A percentile compares a stretch with the other conserved stretches of the same genome.
These are phyloP conservation scores for Acer negundo DNA, from an alignment of 345 rosid species.

Conservation along the genomic window DNA sequence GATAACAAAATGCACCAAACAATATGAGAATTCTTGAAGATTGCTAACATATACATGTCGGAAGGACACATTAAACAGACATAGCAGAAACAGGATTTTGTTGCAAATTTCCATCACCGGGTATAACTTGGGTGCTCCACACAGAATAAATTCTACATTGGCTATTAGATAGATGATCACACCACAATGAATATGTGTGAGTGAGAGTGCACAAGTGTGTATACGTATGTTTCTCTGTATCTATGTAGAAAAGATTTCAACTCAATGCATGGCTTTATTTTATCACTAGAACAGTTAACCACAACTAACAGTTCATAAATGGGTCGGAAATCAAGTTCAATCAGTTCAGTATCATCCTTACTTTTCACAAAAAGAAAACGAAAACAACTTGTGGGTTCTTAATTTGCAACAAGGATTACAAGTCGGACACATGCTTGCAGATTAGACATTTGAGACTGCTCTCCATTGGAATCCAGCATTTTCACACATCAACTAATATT, in stretches of 20 bases:
- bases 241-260: neutral
- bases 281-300: too few relatives aligned
- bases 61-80: too few relatives aligned
- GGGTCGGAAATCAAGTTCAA: neutral
- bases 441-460: too few relatives aligned
- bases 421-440: too few relatives aligned
- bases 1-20: neutral
- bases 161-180: neutral
- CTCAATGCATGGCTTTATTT: too few relatives aligned
- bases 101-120: too few relatives aligned
- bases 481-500: too few relatives aligned
- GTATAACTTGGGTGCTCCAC: too few relatives aligned
- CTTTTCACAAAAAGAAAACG: neutral
- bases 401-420: neutral
- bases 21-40: neutral
- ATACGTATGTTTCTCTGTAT: neutral
- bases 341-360: neutral
- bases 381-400: neutral
- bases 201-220: neutral
- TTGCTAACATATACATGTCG: neutral
- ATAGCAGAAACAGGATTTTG: neutral
- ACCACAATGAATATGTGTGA: too few relatives aligned
- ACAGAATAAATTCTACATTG: neutral
- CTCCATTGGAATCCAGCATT: slow-evolving; percentile 8
- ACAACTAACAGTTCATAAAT: too few relatives aligned